phyloP scores from a whole-genome alignment of 164 flowering plant species.

The Annona squamosa region DNA sequence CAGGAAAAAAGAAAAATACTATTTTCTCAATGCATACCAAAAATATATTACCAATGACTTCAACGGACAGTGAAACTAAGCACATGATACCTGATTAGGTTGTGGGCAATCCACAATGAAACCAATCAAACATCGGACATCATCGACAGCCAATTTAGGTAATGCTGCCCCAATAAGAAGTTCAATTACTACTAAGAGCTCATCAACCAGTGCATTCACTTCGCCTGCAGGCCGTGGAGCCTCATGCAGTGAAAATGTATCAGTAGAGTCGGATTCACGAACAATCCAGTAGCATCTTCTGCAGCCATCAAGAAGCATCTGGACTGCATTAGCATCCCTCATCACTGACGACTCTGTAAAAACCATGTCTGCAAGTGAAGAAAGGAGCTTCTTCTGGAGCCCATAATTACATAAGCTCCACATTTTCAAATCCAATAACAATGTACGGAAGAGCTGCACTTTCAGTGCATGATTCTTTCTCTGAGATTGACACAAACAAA shows the following conservation, averaged over 20 bases:
- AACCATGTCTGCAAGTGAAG: constrained; percentile 98
- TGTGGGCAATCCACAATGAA: constrained; percentile 94
- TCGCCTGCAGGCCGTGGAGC: constrained; percentile 73
- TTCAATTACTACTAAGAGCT: constrained; percentile 87
- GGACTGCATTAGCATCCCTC: constrained; percentile 97
- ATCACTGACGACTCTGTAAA: constrained; percentile 85
- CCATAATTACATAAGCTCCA: constrained; percentile 98
- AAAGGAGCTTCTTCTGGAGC: constrained; percentile 89
- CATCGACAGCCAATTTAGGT: constrained; percentile 70
- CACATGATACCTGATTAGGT: constrained; percentile 70
- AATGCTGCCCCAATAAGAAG: constrained; percentile 80
- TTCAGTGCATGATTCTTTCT: constrained; percentile 68
- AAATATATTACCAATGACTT: too few species aligned
- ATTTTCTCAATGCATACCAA: too few species aligned
- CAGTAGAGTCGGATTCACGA: constrained; percentile 73
- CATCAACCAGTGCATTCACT: constrained; percentile 96
- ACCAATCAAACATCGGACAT: constrained; percentile 76
- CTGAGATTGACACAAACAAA: constrained; percentile 85
- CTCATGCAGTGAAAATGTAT: constrained; percentile 58
- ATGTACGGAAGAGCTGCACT: constrained; percentile 79
- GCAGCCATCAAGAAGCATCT: constrained; percentile 98
- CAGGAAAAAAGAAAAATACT: neutral
- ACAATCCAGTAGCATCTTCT: constrained; percentile 92
- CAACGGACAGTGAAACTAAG: neutral
- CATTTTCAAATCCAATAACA: constrained; percentile 81